These are phyloP conservation scores for Ilyonectria destructans DNA, from an alignment of 2,329 filamentous ascomycete species.

Conservation along the genomic window DNA sequence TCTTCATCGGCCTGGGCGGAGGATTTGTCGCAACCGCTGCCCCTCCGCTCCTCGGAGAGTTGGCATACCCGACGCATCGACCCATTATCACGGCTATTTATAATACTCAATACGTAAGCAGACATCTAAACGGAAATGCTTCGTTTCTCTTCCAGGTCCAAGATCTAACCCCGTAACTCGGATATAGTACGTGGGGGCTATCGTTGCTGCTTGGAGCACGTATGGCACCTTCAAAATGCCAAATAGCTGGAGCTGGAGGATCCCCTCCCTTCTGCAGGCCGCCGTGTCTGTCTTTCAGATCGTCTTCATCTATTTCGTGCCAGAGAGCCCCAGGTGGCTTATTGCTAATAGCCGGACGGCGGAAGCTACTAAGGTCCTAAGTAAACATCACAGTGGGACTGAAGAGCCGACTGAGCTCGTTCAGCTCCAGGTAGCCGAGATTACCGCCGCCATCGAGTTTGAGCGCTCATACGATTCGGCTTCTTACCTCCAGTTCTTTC, in stretches of 20 bases:
- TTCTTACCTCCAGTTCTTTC: slow-evolving; percentile 21
- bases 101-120: slow-evolving; percentile 56
- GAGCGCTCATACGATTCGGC: background rate
- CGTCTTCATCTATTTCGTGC: slow-evolving; percentile 25
- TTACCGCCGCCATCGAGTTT: slow-evolving; percentile 11
- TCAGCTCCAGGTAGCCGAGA: slow-evolving; percentile 15
- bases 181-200: slow-evolving; percentile 57
- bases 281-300: slow-evolving; percentile 14
- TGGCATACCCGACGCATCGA: slow-evolving; percentile 53
- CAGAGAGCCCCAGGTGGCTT: slow-evolving; percentile 39
- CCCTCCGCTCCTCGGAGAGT: slow-evolving; percentile 52
- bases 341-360: slow-evolving; percentile 56
- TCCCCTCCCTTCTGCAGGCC: slow-evolving; percentile 43
- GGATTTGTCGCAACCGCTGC: slow-evolving; percentile 48
- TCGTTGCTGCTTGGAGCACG: slow-evolving; percentile 48
- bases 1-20: slow-evolving; percentile 50
- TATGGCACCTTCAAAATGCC: slow-evolving; percentile 46
- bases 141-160: no score
- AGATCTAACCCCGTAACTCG: no score
- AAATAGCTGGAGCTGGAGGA: slow-evolving; percentile 45
- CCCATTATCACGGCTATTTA: slow-evolving; percentile 63
- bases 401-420: slow-evolving; percentile 12
- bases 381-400: slow-evolving; percentile 27
- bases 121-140: no score
- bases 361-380: slow-evolving; percentile 52